Evolutionary conservation across 768 basidiomycete species (phyloP), one percentile per base, ranked within the genome.

Genomic region (Tylopilus felleus): DNA sequence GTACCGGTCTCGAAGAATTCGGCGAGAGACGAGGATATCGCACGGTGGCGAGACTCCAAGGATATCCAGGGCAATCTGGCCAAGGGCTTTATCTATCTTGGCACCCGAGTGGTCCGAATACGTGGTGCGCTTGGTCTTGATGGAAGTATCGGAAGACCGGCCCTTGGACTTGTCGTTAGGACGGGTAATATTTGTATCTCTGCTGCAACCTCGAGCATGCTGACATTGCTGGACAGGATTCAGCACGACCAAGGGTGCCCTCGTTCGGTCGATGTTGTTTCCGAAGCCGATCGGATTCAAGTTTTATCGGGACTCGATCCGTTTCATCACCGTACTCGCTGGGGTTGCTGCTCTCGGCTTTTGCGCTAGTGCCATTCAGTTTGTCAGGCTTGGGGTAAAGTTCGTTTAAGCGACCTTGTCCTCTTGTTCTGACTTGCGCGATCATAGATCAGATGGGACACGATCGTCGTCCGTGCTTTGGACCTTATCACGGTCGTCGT

Each of bases 201-300:
- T 4, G 3, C 19, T 39, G 10, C 14, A 23, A 31, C 35, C n/a
- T 31, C 8, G 13, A 40, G 35, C 13, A 27, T 45, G 25, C 47
- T 61, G 45, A 67, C 19, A 41, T 43, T 19, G n/a, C 39, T 58
- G 49, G n/a, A 49, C 47, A 86, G 88, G 91, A 1, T 98, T 98
- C 73, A 93, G 90, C 68, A 99, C 97, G 2, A 99, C 97, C 6
- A 98, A 98, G 72, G 97, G 97, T 17, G 90, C 96, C 1, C 76
- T 99, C 22, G 84, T 98, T 22, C 81, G 97, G 22, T 98, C 96
- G 0, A 99, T 99, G 96, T 77, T 99, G 16, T 99, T 95, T 74
- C 97, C 97, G 0, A 98, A 97, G 66, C 95, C 96, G 0, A 94
- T 97, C 57, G 96, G 94, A 0, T 99, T 99, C 83, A 97, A 97